These are phyloP conservation scores for Chiua virens DNA, from an alignment of 768 basidiomycete genomes.

Conservation along the genomic window DNA sequence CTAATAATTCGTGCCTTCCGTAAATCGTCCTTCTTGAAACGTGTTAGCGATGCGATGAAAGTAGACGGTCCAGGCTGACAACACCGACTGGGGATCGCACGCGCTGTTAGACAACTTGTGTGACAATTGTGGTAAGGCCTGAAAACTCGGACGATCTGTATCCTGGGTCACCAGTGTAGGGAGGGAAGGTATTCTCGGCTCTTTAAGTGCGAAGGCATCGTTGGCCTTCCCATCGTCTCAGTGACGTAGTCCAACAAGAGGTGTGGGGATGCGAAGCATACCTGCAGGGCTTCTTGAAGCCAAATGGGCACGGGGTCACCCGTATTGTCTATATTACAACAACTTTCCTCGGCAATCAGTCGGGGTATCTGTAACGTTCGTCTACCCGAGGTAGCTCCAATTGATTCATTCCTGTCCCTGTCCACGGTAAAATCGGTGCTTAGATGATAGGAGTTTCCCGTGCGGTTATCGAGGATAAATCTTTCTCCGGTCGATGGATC, in stretches of 20 bases:
- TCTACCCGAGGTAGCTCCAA: slow-evolving; percentile 9
- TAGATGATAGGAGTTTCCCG: slow-evolving; percentile 61
- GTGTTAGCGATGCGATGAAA: slow-evolving; percentile 25
- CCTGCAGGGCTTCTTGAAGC: slow-evolving; percentile 62
- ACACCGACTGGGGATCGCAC: slow-evolving; percentile 5
- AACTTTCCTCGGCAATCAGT: slow-evolving; percentile 1
- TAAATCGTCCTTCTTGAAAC: slow-evolving; percentile 57
- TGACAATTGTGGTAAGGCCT: slow-evolving; percentile 12
- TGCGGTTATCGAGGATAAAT: slow-evolving; percentile 64
- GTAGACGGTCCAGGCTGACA: slow-evolving; percentile 12
- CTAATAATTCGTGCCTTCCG: slow-evolving; percentile 58
- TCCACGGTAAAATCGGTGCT: slow-evolving; percentile 11
- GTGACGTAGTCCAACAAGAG: slow-evolving; percentile 1
- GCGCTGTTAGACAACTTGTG: slow-evolving; percentile 7
- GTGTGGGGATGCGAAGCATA: slow-evolving; percentile 29
- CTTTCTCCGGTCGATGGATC: slow-evolving; percentile 61
- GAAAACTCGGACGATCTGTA: slow-evolving; percentile 9
- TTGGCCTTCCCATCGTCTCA: slow-evolving; percentile 46
- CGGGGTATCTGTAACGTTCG: slow-evolving; percentile 12
- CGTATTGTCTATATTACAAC: slow-evolving; percentile 5
- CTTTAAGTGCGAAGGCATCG: slow-evolving; percentile 48
- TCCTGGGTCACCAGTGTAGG: slow-evolving; percentile 12
- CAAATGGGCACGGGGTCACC: slow-evolving; percentile 50
- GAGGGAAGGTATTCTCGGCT: slow-evolving; percentile 47
- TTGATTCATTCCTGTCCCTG: slow-evolving; percentile 5